Conservation (phyloP, 2,329 filamentous ascomycete species). For the Cercospora berteroae region DNA sequence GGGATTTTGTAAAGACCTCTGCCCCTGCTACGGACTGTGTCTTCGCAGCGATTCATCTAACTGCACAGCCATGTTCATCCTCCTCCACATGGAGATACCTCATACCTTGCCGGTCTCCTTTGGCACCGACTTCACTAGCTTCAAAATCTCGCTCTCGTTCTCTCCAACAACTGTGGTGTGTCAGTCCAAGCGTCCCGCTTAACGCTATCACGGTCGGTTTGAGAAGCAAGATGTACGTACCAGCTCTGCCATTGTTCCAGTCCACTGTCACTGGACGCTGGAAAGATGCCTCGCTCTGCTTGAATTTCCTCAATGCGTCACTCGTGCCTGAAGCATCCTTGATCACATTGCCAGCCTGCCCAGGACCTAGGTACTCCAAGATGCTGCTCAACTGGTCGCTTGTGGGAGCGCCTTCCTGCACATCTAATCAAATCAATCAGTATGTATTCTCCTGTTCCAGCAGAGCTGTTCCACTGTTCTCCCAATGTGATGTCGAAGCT, state of each 20-base stretch:
- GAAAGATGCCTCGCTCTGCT: conserved; percentile 66
- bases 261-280: conserved; percentile 81
- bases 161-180: conserved; percentile 62
- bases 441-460: background rate
- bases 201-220: background rate
- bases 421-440: conserved; percentile 47
- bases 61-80: background rate
- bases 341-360: conserved; percentile 64
- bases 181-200: conserved; percentile 5
- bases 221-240: conserved; percentile 40
- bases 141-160: conserved; percentile 84
- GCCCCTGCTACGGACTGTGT: background rate
- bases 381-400: conserved; percentile 79
- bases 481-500: background rate
- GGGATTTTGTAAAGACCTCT: background rate
- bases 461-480: background rate
- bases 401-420: conserved; percentile 78
- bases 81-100: background rate
- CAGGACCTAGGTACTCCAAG: conserved; percentile 72
- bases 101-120: conserved; percentile 38
- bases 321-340: conserved; percentile 69
- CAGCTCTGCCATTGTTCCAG: conserved; percentile 85
- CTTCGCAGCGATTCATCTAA: background rate
- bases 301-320: conserved; percentile 78
- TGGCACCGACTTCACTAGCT: conserved; percentile 64